Evolutionary conservation across 2,329 filamentous ascomycete species (phyloP), one percentile per base, ranked within the genome.

Genomic region (Alternaria ethzedia): DNA sequence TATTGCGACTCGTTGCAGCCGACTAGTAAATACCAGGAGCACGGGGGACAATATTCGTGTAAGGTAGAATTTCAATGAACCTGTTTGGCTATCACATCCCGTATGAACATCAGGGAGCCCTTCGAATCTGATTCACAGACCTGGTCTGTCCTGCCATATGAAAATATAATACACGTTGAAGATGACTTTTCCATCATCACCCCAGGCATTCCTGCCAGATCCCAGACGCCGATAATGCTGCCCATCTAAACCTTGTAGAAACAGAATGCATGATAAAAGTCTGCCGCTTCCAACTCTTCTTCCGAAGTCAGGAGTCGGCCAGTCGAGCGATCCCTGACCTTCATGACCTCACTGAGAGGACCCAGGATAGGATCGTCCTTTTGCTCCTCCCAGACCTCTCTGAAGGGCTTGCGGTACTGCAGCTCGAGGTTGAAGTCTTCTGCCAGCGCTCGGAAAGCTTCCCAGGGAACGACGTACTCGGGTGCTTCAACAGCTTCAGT

Each of bases 391-490:
- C 95, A 98, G 28, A 99, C 91, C 70, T 98, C 94, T 44, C 88
- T 83, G 78, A 99, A 99, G 0, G 91, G 88, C 80, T 95, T 95
- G 75, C 96, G 92, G 76, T 97, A 99, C 81, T 97, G 91, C 72
- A 98, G 82, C 79, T 99, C 96, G 7, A 99, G 88, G 73, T 97
- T 97, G 85, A 95, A 99, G 77, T 98, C 94, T 78, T 97, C 94
- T 17, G 96, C 96, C 73, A 98, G 84, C 8, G 93, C 94, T 82
- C 96, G 92, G 83, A 99, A 98, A 1, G 94, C 94, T 79, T 97
- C 94, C 95, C 96, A 99, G 0, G 96, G 96, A 1, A 99, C 96
- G 2, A 99, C 95, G 78, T 97, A 99, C 82, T 99, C 96, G 3
- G 96, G 95, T 76, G 94, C 92, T 79, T 98, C 95, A 20, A 99